Percentiles rank a stretch among this genome's conserved stretches.
Evolutionary conservation across 345 rosid genomes (phyloP).

Genomic region (Arabidopsis thaliana): DNA sequence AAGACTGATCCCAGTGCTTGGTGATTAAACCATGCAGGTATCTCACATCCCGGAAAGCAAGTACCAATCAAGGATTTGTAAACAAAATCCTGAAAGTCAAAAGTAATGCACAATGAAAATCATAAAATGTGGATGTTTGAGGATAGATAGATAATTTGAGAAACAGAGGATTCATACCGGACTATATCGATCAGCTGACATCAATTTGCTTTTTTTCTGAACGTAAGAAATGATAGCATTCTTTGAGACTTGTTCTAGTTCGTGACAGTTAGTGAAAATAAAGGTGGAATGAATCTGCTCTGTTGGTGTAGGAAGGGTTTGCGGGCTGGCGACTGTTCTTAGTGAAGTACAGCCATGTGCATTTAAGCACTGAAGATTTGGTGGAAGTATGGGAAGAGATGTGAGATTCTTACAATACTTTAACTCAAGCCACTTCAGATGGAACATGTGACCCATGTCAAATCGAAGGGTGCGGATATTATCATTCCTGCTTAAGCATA

Average conservation of each 20-base stretch:
- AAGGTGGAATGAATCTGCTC: conserved; percentile 25
- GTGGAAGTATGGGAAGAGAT: conserved; percentile 32
- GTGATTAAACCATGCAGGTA: conserved; percentile 31
- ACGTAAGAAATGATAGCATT: conserved; percentile 10
- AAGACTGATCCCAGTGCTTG: conserved; percentile 19
- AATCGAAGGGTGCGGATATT: background rate
- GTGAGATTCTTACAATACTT: conserved; percentile 36
- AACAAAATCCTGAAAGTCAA: conserved; percentile 26
- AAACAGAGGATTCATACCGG: background rate
- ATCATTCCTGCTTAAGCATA: conserved; percentile 38
- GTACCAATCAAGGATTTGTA: conserved; percentile 7
- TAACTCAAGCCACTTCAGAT: conserved; percentile 30
- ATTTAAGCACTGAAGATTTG: conserved; percentile 34
- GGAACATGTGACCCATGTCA: conserved; percentile 12
- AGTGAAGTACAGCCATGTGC: conserved; percentile 35
- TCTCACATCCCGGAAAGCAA: conserved; percentile 37
- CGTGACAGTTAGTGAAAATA: conserved; percentile 18
- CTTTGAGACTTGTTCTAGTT: conserved; percentile 32
- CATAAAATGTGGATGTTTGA: background rate
- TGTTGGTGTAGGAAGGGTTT: background rate
- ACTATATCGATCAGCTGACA: conserved; percentile 24
- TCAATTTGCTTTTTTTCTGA: background rate
- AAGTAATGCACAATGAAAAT: background rate
- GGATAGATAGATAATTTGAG: background rate
- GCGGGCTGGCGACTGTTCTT: conserved; percentile 9